Percentiles rank a stretch among this genome's conserved stretches.
Evolutionary conservation across 1,284 basidiomycete species (phyloP).

Genomic region (Leucoagaricus sp.): DNA sequence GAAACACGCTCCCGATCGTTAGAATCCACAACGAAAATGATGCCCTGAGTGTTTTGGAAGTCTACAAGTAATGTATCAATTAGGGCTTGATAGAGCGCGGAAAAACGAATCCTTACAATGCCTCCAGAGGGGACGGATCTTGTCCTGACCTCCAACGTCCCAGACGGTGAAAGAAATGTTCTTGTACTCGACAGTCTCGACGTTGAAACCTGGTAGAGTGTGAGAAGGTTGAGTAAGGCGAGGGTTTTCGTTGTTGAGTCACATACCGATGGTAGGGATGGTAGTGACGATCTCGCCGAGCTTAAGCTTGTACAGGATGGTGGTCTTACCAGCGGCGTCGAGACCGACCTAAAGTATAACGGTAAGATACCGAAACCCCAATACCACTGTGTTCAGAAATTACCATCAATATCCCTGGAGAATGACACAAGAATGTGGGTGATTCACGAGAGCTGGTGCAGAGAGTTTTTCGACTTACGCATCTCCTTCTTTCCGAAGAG

Average conservation of each 20-base stretch:
- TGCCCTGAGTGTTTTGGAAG: slow-evolving; percentile 99
- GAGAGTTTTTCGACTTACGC: slow-evolving; percentile 66
- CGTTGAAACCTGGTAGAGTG: slow-evolving; percentile 82
- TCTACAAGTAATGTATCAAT: slow-evolving; percentile 55
- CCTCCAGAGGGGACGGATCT: slow-evolving; percentile 99
- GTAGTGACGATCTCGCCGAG: slow-evolving; percentile 99
- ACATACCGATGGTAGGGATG: slow-evolving; percentile 96
- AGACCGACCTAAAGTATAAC: slow-evolving; percentile 74
- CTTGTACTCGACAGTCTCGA: slow-evolving; percentile 99
- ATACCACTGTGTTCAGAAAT: slow-evolving; percentile 19
- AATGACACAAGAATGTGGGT: slow-evolving; percentile 38
- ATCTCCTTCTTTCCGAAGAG: slow-evolving; percentile 99
- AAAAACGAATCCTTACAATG: slow-evolving; percentile 72
- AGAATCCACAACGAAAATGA: slow-evolving; percentile 99
- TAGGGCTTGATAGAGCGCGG: slow-evolving; percentile 18
- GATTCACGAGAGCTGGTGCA: slow-evolving; percentile 34
- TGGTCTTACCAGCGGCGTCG: slow-evolving; percentile 97
- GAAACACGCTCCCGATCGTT: slow-evolving; percentile 99
- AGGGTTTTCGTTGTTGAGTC: slow-evolving; percentile 20
- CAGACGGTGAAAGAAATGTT: slow-evolving; percentile 99
- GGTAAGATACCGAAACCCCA: slow-evolving; percentile 14
- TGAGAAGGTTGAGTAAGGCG: slow-evolving; percentile 24
- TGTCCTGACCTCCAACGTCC: slow-evolving; percentile 99
- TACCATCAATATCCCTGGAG: slow-evolving; percentile 77
- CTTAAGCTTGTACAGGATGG: slow-evolving; percentile 98